Conservation (phyloP, 352 stramenopile species). For the Aphanomyces astaci region DNA sequence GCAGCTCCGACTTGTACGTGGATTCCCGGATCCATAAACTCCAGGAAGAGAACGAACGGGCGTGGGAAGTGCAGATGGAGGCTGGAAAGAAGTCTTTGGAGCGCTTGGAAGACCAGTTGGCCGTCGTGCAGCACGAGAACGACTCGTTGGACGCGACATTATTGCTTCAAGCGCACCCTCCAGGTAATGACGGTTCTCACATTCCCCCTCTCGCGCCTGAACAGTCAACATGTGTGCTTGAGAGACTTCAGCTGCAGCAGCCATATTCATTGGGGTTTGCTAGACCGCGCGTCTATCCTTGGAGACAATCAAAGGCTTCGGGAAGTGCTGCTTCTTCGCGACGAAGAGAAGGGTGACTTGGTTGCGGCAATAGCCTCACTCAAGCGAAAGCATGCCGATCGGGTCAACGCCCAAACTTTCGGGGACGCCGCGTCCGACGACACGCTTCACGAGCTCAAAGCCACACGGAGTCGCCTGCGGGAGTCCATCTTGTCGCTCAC, state of each 20-base stretch:
- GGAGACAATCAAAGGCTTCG: constrained; percentile 30
- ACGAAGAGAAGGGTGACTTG: constrained; percentile 55
- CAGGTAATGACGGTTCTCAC: too few species aligned
- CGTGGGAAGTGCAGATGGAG: constrained; percentile 57
- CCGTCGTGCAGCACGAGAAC: constrained; percentile 27
- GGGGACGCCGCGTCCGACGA: constrained; percentile 14
- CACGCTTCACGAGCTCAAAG: constrained; percentile 34
- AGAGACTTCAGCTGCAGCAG: too few species aligned
- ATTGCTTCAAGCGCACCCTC: neutral
- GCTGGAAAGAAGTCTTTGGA: constrained; percentile 37
- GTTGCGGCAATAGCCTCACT: constrained; percentile 45
- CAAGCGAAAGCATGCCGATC: constrained; percentile 30
- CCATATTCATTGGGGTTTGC: too few species aligned
- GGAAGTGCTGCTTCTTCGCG: constrained; percentile 41
- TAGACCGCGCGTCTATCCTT: neutral
- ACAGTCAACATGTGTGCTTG: too few species aligned
- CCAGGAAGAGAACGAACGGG: constrained; percentile 47
- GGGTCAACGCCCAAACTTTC: constrained; percentile 8
- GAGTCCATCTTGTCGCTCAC: constrained; percentile 40
- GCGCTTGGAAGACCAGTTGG: constrained; percentile 45
- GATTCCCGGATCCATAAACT: constrained; percentile 36
- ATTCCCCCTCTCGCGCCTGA: too few species aligned
- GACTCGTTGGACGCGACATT: neutral
- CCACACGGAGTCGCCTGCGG: constrained; percentile 41
- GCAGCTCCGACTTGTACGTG: neutral